Evolutionary conservation across 306 rosid species (phyloP), one percentile per base, ranked within the genome.

Genomic region (Pyrus bretschneideri): DNA sequence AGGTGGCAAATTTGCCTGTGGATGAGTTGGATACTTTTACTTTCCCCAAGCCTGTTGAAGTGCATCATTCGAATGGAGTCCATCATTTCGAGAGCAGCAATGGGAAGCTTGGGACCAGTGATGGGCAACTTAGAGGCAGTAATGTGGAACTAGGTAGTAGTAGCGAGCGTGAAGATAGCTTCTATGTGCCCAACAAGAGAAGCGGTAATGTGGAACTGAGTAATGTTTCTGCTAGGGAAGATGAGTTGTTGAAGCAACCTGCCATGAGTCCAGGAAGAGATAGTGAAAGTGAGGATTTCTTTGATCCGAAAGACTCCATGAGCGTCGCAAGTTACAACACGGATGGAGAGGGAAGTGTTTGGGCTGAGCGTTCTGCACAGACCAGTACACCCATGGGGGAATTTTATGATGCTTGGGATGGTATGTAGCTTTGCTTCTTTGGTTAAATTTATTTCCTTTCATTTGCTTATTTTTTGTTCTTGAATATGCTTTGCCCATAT

Each of bases 371-470:
- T 46, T 87, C 91, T 55, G 13, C 59, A 66, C 87, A 73, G 72
- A 30, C 73, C 70, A 57, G 83, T 77, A 72, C 87, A 60, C 80
- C 91, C 46, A 58, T 69, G 30, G 93, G 85, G 61, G 97, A 92
- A 68, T 96, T 88, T 84, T 91, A 76, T 87, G 98, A 96, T 75
- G 99, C 99, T 76, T 85, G 91, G 85, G 99, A 92, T 83, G 99
- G 99, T 96, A 93, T 14, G 33, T 71, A 65, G 62, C 44, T 30
- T 55, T 23, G 22, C 46, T 70, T 45, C 27, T 75, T 66, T 11
- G 25, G 22, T 54, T 51, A 57, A 49, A 46, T 14, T 11, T 67
- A 30, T 64, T 66, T 5, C 55, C 49, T 79, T 64, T 44, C 54
- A 25, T 33, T 57, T 49, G 6, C 5, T 65, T 35, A 5, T 59